Evolutionary conservation across 164 flowering plant species (phyloP), one percentile per base, ranked within the genome.

Genomic region (Aristolochia californica): DNA sequence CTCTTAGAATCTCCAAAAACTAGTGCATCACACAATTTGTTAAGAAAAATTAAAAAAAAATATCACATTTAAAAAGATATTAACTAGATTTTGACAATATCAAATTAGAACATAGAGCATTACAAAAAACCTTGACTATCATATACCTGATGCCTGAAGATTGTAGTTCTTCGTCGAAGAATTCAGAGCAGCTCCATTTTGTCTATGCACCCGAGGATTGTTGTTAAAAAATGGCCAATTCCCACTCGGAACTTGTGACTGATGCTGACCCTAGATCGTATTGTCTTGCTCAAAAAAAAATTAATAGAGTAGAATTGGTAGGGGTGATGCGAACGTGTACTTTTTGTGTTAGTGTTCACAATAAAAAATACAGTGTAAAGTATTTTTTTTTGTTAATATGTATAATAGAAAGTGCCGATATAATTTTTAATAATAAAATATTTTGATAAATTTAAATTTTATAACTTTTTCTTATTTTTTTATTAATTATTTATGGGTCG

Each of bases 281-380:
- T 72, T 82, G 44, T 81, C 91, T 66, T 84, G 88, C 53, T 79
- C 84, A 71, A 87, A 85, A 71, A 85, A 88, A 79, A n/a, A n/a
- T n/a, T n/a, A n/a, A n/a, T n/a, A n/a, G n/a, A n/a, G n/a, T n/a
- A n/a, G n/a, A n/a, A n/a, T n/a, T n/a, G n/a, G n/a, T n/a, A n/a
- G n/a, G n/a, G n/a, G n/a, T n/a, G n/a, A n/a, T n/a, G n/a, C n/a
- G n/a, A n/a, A n/a, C n/a, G n/a, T n/a, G n/a, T n/a, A n/a, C n/a
- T n/a, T n/a, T n/a, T n/a, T n/a, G n/a, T n/a, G n/a, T n/a, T n/a
- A n/a, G n/a, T n/a, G n/a, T n/a, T n/a, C n/a, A n/a, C n/a, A n/a
- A n/a, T n/a, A n/a, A n/a, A n/a, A n/a, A n/a, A n/a, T n/a, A n/a
- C n/a, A n/a, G n/a, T n/a, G n/a, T n/a, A n/a, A n/a, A n/a, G n/a